Evolutionary conservation across 140 eudicot species (phyloP).

Genomic region (Stevia rebaudiana): DNA sequence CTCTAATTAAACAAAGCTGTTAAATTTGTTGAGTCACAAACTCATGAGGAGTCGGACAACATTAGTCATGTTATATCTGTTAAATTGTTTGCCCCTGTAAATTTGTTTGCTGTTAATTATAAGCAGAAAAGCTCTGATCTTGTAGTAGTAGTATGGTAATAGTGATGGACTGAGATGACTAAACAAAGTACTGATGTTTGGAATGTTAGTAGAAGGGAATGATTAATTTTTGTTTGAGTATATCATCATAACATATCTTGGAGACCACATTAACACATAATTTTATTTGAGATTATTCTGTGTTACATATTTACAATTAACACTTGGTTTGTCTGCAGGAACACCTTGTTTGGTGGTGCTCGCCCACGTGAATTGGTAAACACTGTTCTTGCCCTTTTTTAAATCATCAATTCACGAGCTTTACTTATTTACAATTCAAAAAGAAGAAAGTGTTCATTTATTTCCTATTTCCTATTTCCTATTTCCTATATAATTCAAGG

Average conservation of each 20-base stretch:
- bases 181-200: not conserved
- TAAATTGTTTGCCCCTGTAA: not conserved
- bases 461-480: not conserved
- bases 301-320: not conserved
- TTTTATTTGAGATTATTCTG: not conserved
- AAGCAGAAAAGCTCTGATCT: not conserved
- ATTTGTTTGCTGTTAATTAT: not conserved
- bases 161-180: not conserved
- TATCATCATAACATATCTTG: not conserved
- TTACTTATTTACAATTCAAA: not conserved
- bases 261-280: not conserved
- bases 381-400: not conserved
- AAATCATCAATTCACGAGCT: not conserved
- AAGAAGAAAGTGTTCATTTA: not conserved
- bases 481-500: not conserved
- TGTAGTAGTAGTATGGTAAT: not conserved
- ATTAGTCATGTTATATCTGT: not conserved
- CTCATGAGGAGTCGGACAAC: not conserved
- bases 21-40: not conserved
- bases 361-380: slow-evolving; percentile 93
- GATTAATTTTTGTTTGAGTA: not conserved
- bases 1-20: not conserved
- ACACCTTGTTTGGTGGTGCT: slow-evolving; percentile 77
- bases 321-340: slow-evolving; percentile 35
- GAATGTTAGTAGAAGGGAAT: not conserved